Percentiles rank a stretch among this genome's conserved stretches.
These are phyloP conservation scores for Cornus controversa DNA, from an alignment of 148 eudicot genomes.

Conservation along the genomic window DNA sequence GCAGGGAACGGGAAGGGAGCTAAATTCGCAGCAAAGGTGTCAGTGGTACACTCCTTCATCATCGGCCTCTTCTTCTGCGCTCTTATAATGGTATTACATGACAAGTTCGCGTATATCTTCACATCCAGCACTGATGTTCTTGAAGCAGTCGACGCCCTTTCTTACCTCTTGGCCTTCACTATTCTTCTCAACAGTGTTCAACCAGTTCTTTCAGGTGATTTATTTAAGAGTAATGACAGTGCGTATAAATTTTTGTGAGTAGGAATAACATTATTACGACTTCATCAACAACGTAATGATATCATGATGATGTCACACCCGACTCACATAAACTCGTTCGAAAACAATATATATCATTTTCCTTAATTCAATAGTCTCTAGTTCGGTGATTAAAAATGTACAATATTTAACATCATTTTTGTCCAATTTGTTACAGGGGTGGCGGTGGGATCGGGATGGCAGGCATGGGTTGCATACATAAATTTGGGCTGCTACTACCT, in stretches of 20 bases:
- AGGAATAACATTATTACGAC: too few species aligned
- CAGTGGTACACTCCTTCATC: not conserved
- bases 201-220: not conserved
- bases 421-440: constrained; percentile 32
- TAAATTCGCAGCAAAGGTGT: not conserved
- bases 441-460: constrained; percentile 56
- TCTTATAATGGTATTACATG: not conserved
- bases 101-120: not conserved
- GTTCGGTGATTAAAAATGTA: not conserved
- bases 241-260: too few species aligned
- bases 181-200: not conserved
- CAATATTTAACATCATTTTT: not conserved
- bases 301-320: too few species aligned
- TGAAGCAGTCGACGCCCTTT: not conserved
- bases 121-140: not conserved
- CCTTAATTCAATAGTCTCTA: not conserved
- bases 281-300: too few species aligned
- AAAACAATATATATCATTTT: too few species aligned
- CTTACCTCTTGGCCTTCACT: not conserved
- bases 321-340: too few species aligned
- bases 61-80: not conserved
- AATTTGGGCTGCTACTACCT: constrained; percentile 46
- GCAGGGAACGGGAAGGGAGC: not conserved
- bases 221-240: too few species aligned
- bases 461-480: constrained; percentile 44